Evolutionary conservation across 2,329 filamentous ascomycete genomes (phyloP).

Genomic region (Chaetomium olivaceum): DNA sequence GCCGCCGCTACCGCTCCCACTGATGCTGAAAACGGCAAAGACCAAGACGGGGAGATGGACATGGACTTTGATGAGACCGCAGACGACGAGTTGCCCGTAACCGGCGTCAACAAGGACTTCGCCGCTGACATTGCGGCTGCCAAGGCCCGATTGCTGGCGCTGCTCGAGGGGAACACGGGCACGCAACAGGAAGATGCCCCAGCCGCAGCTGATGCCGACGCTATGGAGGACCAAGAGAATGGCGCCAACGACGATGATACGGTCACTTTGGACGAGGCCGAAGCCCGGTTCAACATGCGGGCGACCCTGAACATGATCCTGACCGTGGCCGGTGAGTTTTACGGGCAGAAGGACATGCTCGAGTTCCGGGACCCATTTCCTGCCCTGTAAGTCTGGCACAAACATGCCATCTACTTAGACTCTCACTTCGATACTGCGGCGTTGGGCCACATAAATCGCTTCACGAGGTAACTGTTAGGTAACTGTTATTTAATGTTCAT

Average conservation of each 20-base stretch:
- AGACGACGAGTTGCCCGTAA: conserved; percentile 32
- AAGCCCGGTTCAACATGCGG: conserved; percentile 54
- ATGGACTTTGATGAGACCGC: conserved; percentile 42
- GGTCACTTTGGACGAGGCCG: conserved; percentile 34
- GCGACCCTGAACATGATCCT: conserved; percentile 92
- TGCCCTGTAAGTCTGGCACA: conserved; percentile 39
- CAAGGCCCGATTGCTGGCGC: conserved; percentile 50
- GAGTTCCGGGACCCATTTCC: conserved; percentile 68
- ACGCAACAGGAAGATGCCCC: conserved; percentile 19
- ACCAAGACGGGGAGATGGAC: conserved; percentile 31
- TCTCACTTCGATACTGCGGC: neutral
- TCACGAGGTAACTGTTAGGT: conserved; percentile 1
- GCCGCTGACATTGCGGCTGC: conserved; percentile 49
- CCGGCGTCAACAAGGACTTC: conserved; percentile 31
- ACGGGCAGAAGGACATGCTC: conserved; percentile 84
- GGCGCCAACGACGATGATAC: conserved; percentile 19
- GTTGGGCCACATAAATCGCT: neutral
- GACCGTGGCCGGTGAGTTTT: conserved; percentile 82
- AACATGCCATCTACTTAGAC: neutral
- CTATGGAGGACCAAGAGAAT: conserved; percentile 29
- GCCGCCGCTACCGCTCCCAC: no score
- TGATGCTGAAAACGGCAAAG: neutral
- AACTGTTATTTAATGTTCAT: neutral
- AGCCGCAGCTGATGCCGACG: conserved; percentile 36
- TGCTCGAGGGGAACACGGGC: conserved; percentile 40